Percentiles rank a stretch among this genome's conserved stretches.
phyloP scores from a whole-genome alignment of 805 yeast species.

The Spathaspora girioi region DNA sequence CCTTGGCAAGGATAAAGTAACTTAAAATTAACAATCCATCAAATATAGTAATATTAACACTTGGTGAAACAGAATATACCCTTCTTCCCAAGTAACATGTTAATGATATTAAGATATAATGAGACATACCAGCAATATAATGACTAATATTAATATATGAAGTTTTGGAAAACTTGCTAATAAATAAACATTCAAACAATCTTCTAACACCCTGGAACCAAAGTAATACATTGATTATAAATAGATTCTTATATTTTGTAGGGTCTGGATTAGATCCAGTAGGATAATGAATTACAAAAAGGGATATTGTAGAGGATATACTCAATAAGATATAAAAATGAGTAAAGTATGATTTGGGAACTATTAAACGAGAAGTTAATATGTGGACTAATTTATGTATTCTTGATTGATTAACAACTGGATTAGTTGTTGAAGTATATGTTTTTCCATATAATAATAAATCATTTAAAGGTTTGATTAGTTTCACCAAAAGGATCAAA shows the following conservation, averaged over 20 bases:
- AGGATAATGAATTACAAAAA: neutral
- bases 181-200: slow-evolving; percentile 47
- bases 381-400: neutral
- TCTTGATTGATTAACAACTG: neutral
- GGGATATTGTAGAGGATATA: slow-evolving; percentile 5
- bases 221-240: slow-evolving; percentile 19
- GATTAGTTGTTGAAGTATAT: neutral
- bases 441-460: slow-evolving; percentile 22
- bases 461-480: slow-evolving; percentile 13
- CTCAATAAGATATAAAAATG: slow-evolving; percentile 58
- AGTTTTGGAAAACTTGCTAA: slow-evolving; percentile 43
- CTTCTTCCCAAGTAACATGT: slow-evolving; percentile 24
- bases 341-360: slow-evolving; percentile 60
- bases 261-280: neutral
- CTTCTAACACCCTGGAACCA: slow-evolving; percentile 55
- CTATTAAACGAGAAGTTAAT: slow-evolving; percentile 33
- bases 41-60: slow-evolving; percentile 11
- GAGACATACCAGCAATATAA: slow-evolving; percentile 60
- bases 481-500: slow-evolving; percentile 13
- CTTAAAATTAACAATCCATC: slow-evolving; percentile 29
- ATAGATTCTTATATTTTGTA: slow-evolving; percentile 13
- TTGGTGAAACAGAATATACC: slow-evolving; percentile 11
- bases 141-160: slow-evolving; percentile 65
- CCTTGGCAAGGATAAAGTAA: slow-evolving; percentile 47
- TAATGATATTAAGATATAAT: slow-evolving; percentile 48